Evolutionary conservation across 2,329 filamentous ascomycete genomes (phyloP).

Genomic region (Colletotrichum chlorophyti): DNA sequence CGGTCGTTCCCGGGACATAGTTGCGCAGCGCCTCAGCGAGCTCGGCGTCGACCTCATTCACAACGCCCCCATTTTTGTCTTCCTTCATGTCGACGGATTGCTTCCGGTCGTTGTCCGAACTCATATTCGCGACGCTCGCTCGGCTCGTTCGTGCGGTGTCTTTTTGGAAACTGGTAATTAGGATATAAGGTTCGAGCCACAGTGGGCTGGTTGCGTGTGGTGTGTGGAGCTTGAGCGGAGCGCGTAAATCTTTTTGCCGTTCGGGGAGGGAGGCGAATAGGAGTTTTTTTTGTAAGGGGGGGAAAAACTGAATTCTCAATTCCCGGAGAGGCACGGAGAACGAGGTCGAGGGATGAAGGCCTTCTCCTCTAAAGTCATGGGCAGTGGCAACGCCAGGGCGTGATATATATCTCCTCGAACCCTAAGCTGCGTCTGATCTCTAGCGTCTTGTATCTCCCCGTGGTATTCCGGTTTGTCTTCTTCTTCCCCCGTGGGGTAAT

Average conservation of each 20-base stretch:
- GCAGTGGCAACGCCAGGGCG: neutral
- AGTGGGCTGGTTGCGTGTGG: too few species aligned
- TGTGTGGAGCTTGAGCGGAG: too few species aligned
- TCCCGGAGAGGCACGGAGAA: too few species aligned
- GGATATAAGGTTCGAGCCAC: too few species aligned
- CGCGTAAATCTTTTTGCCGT: too few species aligned
- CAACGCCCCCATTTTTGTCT: conserved; percentile 18
- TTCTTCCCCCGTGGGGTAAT: neutral
- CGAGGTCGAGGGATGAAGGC: neutral
- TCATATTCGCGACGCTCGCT: neutral
- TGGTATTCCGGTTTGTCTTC: neutral
- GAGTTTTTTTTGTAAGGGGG: neutral
- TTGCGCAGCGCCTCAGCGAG: conserved; percentile 34
- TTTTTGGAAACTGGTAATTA: too few species aligned
- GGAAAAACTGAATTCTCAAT: too few species aligned
- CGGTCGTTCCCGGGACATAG: conserved; percentile 35
- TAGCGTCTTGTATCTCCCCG: neutral
- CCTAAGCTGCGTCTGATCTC: neutral
- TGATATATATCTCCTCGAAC: neutral
- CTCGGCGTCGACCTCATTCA: conserved; percentile 29
- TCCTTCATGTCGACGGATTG: conserved; percentile 30
- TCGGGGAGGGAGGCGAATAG: neutral
- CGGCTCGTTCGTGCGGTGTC: too few species aligned
- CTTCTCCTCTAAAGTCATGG: neutral
- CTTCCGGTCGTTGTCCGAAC: conserved; percentile 17